Conservation (phyloP, 2,329 filamentous ascomycete species). For the Cordyceps tenuipes region DNA sequence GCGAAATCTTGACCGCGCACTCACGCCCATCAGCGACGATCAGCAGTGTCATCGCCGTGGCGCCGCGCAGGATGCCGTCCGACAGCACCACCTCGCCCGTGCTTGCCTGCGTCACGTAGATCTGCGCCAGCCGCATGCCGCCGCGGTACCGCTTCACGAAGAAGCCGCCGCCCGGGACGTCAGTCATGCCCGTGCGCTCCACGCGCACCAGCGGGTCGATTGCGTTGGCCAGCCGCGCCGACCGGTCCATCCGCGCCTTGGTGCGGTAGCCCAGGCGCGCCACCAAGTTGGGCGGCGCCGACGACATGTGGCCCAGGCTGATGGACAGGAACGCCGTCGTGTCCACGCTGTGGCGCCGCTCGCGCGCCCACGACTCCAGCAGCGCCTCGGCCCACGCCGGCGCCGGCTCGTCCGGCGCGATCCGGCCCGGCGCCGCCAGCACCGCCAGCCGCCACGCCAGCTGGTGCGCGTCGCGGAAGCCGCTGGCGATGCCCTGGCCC, state of each 20-base stretch:
- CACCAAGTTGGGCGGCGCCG: background rate
- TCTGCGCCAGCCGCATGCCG: constrained; percentile 12
- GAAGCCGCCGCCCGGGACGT: constrained; percentile 8
- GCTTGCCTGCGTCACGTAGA: background rate
- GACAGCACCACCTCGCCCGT: background rate
- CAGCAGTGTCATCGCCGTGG: constrained; percentile 8
- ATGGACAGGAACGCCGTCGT: constrained; percentile 4
- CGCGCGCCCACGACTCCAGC: constrained; percentile 13
- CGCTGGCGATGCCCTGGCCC: constrained; percentile 28
- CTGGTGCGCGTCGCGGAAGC: constrained; percentile 26
- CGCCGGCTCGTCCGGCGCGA: background rate
- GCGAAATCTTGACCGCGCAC: background rate
- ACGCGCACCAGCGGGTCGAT: constrained; percentile 4
- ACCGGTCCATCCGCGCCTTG: constrained; percentile 5
- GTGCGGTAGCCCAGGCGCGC: background rate
- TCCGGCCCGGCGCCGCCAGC: background rate
- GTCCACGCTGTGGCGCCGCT: constrained; percentile 17
- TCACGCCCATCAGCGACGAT: background rate
- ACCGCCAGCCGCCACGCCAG: constrained; percentile 26
- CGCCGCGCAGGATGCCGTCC: background rate
- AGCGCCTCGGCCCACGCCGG: background rate
- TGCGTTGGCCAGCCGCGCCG: background rate
- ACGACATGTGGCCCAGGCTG: background rate
- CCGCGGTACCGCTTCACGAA: constrained; percentile 1
- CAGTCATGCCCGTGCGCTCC: constrained; percentile 12